Evolutionary conservation across 176 grass and related monocot genomes (phyloP).

Genomic region (Tuctoria greenei): DNA sequence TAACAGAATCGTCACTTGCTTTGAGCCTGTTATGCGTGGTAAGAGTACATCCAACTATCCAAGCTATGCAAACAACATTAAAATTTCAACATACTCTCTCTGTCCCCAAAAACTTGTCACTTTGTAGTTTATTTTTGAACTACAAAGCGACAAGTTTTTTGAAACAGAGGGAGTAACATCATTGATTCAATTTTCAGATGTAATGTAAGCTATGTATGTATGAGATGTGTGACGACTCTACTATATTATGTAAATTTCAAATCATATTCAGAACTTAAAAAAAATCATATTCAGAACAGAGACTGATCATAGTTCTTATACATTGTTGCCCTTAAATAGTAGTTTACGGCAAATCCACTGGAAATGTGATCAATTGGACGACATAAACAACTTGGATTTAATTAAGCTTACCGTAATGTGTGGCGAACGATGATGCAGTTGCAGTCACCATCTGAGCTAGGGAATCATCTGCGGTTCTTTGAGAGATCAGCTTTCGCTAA

Average conservation of each 20-base stretch:
- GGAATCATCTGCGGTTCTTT: conserved; percentile 57
- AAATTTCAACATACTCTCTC: conserved; percentile 1
- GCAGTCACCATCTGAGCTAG: conserved; percentile 40
- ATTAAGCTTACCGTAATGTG: neutral
- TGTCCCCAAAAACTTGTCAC: too few species aligned
- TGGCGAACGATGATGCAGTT: conserved; percentile 33
- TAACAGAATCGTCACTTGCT: conserved; percentile 21
- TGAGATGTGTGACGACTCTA: neutral
- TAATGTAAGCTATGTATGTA: conserved; percentile 4
- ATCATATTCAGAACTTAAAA: neutral
- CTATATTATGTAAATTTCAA: neutral
- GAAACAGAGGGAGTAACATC: too few species aligned
- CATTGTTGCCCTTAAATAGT: neutral
- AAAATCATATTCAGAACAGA: neutral
- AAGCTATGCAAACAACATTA: conserved; percentile 2
- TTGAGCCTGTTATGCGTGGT: neutral
- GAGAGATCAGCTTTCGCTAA: conserved; percentile 78
- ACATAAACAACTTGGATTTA: neutral
- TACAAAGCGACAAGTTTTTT: too few species aligned
- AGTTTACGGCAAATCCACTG: neutral
- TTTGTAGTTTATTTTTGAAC: too few species aligned
- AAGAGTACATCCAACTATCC: conserved; percentile 7
- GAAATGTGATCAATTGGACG: neutral
- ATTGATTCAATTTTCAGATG: neutral
- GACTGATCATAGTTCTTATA: neutral